These are phyloP conservation scores for Carallia pectinifolia DNA, from an alignment of 345 rosid species.

Conservation along the genomic window DNA sequence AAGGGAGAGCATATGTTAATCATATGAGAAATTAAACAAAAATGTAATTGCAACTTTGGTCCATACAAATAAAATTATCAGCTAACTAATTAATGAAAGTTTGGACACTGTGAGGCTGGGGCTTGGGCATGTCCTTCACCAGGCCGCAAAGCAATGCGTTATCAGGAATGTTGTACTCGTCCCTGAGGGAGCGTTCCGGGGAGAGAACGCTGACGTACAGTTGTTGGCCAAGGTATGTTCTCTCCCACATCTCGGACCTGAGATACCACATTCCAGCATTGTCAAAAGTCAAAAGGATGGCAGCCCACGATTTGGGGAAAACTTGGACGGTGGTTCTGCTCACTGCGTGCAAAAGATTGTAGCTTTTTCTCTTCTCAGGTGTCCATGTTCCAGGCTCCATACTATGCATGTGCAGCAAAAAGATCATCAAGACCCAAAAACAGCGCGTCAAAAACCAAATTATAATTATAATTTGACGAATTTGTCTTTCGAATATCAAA, in stretches of 20 bases:
- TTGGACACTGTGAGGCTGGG: conserved; percentile 50
- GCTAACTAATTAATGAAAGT: too few species aligned
- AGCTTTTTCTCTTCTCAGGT: conserved; percentile 69
- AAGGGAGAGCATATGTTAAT: too few species aligned
- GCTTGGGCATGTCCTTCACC: conserved; percentile 55
- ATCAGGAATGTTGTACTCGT: conserved; percentile 80
- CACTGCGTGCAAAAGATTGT: conserved; percentile 79
- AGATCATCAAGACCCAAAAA: too few species aligned
- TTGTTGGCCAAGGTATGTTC: conserved; percentile 74
- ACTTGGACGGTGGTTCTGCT: conserved; percentile 84
- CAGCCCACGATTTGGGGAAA: conserved; percentile 85
- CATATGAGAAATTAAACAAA: too few species aligned
- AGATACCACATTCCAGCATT: conserved; percentile 95
- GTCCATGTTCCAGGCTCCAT: conserved; percentile 76
- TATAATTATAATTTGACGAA: too few species aligned
- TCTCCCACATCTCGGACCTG: conserved; percentile 68
- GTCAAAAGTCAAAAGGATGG: conserved; percentile 76
- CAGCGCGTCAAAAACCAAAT: too few species aligned
- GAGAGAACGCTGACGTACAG: conserved; percentile 60
- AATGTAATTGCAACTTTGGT: too few species aligned
- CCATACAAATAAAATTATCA: too few species aligned
- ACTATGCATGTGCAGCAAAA: conserved; percentile 20
- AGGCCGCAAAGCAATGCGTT: conserved; percentile 57
- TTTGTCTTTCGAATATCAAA: too few species aligned
- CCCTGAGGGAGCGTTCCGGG: conserved; percentile 70